Evolutionary conservation across 75 land plant genomes (phyloP).

Genomic region (Gnetum montanum): DNA sequence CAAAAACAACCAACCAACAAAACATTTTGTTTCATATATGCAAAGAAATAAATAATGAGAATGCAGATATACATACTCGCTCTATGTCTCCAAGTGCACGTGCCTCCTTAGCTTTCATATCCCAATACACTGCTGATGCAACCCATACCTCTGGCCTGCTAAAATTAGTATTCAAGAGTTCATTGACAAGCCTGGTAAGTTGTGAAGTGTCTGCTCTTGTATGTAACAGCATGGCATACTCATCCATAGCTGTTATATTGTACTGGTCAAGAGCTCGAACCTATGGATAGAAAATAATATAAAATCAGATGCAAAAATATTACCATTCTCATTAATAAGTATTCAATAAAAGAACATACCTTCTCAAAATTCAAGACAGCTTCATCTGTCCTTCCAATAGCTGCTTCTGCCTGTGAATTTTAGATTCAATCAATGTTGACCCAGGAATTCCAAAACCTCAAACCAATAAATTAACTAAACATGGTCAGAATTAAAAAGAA

Average conservation of each 20-base stretch:
- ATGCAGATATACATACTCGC: conserved; percentile 34
- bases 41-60: not conserved
- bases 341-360: conserved; percentile 22
- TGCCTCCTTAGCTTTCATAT: conserved; percentile 68
- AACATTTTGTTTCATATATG: not conserved
- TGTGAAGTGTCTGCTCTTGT: conserved; percentile 51
- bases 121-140: conserved; percentile 83
- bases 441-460: too few relatives aligned
- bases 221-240: conserved; percentile 91
- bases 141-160: conserved; percentile 85
- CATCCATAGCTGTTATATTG: conserved; percentile 87
- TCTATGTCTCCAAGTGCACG: conserved; percentile 83
- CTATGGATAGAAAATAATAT: conserved; percentile 20
- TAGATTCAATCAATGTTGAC: too few relatives aligned
- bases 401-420: conserved; percentile 67
- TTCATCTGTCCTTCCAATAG: conserved; percentile 74
- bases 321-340: not conserved
- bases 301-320: not conserved
- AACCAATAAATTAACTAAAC: too few relatives aligned
- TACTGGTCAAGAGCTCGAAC: conserved; percentile 80
- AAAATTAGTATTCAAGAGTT: conserved; percentile 70
- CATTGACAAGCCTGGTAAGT: conserved; percentile 79
- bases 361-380: conserved; percentile 85
- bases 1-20: not conserved
- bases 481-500: too few relatives aligned